Evolutionary conservation across 106 monocot genomes (phyloP).

Genomic region (Dendrobium nobile): DNA sequence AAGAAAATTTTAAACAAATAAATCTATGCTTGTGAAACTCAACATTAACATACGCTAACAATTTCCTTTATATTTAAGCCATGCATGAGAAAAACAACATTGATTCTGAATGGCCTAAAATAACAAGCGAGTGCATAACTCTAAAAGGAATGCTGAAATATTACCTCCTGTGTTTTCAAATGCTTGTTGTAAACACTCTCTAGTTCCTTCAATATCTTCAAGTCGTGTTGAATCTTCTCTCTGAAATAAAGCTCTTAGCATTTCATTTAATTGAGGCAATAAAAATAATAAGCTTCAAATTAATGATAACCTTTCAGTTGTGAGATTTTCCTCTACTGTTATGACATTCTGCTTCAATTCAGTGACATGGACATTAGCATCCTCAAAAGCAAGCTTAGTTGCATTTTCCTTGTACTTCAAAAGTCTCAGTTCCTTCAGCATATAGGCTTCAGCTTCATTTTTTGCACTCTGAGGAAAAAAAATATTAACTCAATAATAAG

Average conservation of each 20-base stretch:
- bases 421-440: conserved; percentile 80
- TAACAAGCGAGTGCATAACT: background rate
- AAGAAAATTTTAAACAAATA: background rate
- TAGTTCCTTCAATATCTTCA: conserved; percentile 57
- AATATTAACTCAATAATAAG: background rate
- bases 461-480: conserved; percentile 60
- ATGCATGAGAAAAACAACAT: background rate
- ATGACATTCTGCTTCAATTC: conserved; percentile 49
- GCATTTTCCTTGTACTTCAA: conserved; percentile 93
- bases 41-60: background rate
- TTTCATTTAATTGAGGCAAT: background rate
- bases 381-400: conserved; percentile 66
- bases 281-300: background rate
- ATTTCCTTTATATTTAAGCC: no score
- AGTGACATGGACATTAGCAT: conserved; percentile 45
- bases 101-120: background rate
- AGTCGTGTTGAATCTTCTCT: conserved; percentile 61
- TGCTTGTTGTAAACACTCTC: conserved; percentile 61
- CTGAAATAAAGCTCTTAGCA: conserved; percentile 17
- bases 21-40: background rate
- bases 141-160: background rate
- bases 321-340: conserved; percentile 55
- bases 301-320: conserved; percentile 52
- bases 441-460: conserved; percentile 87
- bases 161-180: conserved; percentile 85